Base-by-base conservation (phyloP, 305 asterid genomes). In the Fraxinus sp. region DNA sequence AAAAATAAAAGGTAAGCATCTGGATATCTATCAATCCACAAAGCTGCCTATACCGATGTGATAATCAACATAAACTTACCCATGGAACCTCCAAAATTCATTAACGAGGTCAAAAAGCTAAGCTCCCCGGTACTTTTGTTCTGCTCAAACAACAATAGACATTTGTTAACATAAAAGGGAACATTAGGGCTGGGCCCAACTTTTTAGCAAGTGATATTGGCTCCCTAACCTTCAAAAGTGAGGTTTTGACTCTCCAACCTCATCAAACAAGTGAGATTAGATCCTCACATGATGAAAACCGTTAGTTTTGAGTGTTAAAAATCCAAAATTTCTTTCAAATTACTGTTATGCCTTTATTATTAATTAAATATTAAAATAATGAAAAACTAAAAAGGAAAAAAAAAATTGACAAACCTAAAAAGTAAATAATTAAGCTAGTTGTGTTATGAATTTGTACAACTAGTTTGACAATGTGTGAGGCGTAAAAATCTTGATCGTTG, bases 81-180 rank as follows among this genome's bases (percentile, higher is more conserved):
- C 90, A 87, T 86, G 49, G 98, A 96, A 81, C 99, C 99, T n/a
- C 72, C 95, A 66, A 87, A 94, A 88, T 96, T 96, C 99, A 96
- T 96, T 8, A 94, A 87, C 36, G 94, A 94, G 39, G 99, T 96
- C 85, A 96, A 85, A 78, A 93, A 92, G 91, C 99, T 96, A 80
- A 96, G 97, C 90, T 96, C 97, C 81, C 99, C 98, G 0, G 97
- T 96, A 80, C 98, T 91, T 84, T 93, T 92, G 85, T 91, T 96
- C 98, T 96, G 97, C 90, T 79, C 87, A 81, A 76, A 84, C 52
- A 80, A 81, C 26, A 83, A 30, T 33, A 14, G 62, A 22, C 55
- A 81, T 75, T 46, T 62, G 80, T 89, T 70, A 81, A 59, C 79
- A 26, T 22, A 9, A 26, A 66, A 43, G 52, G 52, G 52, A 43